A percentile compares a stretch with the other conserved stretches of the same genome.
phyloP scores from a whole-genome alignment of 352 stramenopile species.

The Pythium insidiosum region DNA sequence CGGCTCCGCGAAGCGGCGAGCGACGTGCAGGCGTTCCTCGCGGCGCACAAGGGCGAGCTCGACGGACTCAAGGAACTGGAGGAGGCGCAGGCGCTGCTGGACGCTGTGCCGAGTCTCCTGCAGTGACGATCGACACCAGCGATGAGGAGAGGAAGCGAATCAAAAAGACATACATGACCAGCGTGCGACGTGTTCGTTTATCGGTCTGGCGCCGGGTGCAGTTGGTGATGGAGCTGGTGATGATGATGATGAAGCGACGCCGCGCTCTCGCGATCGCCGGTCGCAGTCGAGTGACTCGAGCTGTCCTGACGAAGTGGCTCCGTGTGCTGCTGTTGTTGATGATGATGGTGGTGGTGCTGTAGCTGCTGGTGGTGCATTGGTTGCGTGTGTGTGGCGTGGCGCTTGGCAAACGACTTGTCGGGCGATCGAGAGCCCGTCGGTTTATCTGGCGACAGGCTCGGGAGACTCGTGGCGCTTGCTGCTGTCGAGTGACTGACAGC shows the following conservation, averaged over 20 bases:
- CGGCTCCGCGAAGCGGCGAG: conserved; percentile 47
- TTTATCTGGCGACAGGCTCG: conserved; percentile 54
- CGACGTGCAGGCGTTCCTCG: conserved; percentile 47
- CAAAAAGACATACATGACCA: too few relatives aligned
- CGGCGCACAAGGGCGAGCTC: conserved; percentile 28
- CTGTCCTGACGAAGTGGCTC: too few relatives aligned
- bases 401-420: conserved; percentile 26
- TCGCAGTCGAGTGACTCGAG: too few relatives aligned
- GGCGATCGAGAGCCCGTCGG: conserved; percentile 24
- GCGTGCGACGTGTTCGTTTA: too few relatives aligned
- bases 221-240: too few relatives aligned
- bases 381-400: conserved; percentile 3
- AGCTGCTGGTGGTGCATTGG: background rate
- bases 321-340: too few relatives aligned
- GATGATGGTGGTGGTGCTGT: background rate
- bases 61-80: conserved; percentile 16
- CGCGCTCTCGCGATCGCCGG: too few relatives aligned
- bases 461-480: conserved; percentile 26
- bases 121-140: conserved; percentile 11
- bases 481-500: too few relatives aligned
- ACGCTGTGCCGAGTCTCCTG: conserved; percentile 23
- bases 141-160: conserved; percentile 1
- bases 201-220: too few relatives aligned
- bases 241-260: too few relatives aligned
- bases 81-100: conserved; percentile 48